These are phyloP conservation scores for Kurtzmaniella natalensis DNA, from an alignment of 1,139 yeast genomes.

Conservation along the genomic window DNA sequence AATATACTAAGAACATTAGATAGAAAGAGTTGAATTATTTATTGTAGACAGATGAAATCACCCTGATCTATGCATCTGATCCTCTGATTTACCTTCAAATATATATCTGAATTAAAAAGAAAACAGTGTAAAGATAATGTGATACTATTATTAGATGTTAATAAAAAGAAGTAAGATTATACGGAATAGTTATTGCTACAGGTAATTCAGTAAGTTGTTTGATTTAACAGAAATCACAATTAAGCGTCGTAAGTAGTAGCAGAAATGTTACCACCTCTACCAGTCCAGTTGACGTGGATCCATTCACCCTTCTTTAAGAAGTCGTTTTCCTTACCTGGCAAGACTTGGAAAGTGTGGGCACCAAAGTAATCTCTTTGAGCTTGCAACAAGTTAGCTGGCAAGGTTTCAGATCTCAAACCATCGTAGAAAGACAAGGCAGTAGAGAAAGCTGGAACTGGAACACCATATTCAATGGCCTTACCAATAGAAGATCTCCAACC, in stretches of 20 bases:
- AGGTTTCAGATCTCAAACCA: slow-evolving; percentile 93
- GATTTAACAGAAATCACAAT: no score
- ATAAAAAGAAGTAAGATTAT: no score
- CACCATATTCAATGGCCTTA: slow-evolving; percentile 76
- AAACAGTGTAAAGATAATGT: no score
- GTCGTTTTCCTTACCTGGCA: slow-evolving; percentile 79
- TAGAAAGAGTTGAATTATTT: no score
- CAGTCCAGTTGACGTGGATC: slow-evolving; percentile 99
- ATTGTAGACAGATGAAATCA: no score
- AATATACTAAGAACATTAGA: no score
- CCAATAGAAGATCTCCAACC: slow-evolving; percentile 93
- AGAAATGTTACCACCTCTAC: slow-evolving; percentile 96
- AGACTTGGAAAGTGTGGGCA: slow-evolving; percentile 97
- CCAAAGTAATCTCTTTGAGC: slow-evolving; percentile 99
- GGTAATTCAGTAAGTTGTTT: no score
- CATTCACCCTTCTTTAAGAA: slow-evolving; percentile 73
- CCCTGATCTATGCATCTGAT: no score
- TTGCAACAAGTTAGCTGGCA: slow-evolving; percentile 97
- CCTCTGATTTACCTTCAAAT: no score
- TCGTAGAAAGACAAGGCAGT: slow-evolving; percentile 98
- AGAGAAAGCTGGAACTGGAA: slow-evolving; percentile 96
- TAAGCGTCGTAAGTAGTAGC: slow-evolving; percentile 94
- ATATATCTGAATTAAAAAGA: no score
- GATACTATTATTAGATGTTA: no score
- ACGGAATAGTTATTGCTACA: no score